phyloP scores from a whole-genome alignment of 768 basidiomycete species.

The Tricholoma saponaceum region DNA sequence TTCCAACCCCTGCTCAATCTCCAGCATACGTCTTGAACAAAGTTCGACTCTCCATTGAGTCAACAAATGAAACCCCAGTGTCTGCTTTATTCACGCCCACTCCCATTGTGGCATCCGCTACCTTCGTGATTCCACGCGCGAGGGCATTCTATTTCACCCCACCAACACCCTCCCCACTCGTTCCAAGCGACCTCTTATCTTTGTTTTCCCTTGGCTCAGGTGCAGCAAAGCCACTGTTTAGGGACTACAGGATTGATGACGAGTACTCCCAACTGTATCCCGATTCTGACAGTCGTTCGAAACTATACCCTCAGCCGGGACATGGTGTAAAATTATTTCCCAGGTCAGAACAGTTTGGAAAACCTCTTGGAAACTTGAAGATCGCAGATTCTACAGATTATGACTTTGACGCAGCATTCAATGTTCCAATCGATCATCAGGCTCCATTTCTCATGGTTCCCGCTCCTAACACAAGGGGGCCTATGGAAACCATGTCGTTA shows the following conservation, averaged over 20 bases:
- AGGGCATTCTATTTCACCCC: constrained; percentile 15
- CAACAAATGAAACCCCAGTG: constrained; percentile 23
- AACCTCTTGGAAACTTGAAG: constrained; percentile 6
- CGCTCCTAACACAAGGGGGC: constrained; percentile 26
- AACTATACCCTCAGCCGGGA: not conserved
- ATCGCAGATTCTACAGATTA: constrained; percentile 22
- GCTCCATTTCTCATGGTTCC: constrained; percentile 40
- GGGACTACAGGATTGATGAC: constrained; percentile 39
- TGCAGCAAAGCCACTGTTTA: constrained; percentile 34
- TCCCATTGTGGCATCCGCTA: constrained; percentile 1
- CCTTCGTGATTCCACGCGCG: constrained; percentile 1
- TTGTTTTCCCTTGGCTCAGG: constrained; percentile 42
- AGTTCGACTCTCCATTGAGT: constrained; percentile 15
- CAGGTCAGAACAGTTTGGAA: constrained; percentile 6
- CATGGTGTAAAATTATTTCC: not conserved
- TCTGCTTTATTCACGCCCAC: constrained; percentile 20
- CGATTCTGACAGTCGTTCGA: constrained; percentile 14
- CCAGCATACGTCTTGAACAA: constrained; percentile 26
- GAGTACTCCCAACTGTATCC: constrained; percentile 24
- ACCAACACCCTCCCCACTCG: constrained; percentile 38
- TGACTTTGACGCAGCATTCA: constrained; percentile 42
- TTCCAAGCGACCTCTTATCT: constrained; percentile 42
- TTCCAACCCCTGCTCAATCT: constrained; percentile 44
- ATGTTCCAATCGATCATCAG: constrained; percentile 36
- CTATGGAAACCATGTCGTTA: constrained; percentile 14